phyloP scores from a whole-genome alignment of 805 yeast genomes.

The Starmerella apis region DNA sequence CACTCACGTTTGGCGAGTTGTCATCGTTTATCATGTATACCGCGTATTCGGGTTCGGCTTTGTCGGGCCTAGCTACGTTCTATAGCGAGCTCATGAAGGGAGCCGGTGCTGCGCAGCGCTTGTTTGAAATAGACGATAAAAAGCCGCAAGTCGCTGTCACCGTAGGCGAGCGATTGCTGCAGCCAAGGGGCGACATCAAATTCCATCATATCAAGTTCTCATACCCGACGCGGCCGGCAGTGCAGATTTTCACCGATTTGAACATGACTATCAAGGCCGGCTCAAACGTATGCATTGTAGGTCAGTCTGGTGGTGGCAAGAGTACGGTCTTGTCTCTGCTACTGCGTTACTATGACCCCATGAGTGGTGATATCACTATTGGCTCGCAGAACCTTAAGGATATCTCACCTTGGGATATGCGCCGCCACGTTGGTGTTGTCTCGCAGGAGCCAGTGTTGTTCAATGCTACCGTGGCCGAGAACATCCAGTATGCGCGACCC shows the following conservation, averaged over 20 bases:
- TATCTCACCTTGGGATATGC: slow-evolving; percentile 59
- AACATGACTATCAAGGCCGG: slow-evolving; percentile 60
- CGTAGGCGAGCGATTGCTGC: slow-evolving; percentile 42
- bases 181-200: slow-evolving; percentile 37
- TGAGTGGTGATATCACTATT: slow-evolving; percentile 49
- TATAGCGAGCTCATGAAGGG: slow-evolving; percentile 95
- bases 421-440: slow-evolving; percentile 75
- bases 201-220: slow-evolving; percentile 57
- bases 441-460: slow-evolving; percentile 87
- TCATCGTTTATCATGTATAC: slow-evolving; percentile 94
- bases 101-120: slow-evolving; percentile 86
- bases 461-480: slow-evolving; percentile 75
- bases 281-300: slow-evolving; percentile 85
- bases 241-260: slow-evolving; percentile 51
- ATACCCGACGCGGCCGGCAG: slow-evolving; percentile 77
- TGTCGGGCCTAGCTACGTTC: slow-evolving; percentile 80
- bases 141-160: slow-evolving; percentile 61
- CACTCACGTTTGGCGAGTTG: slow-evolving; percentile 73
- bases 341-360: slow-evolving; percentile 74
- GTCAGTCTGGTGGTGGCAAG: slow-evolving; percentile 96
- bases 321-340: slow-evolving; percentile 75
- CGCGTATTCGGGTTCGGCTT: slow-evolving; percentile 84
- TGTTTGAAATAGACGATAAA: slow-evolving; percentile 76
- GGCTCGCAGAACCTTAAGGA: slow-evolving; percentile 55
- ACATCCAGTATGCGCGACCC: slow-evolving; percentile 63